A percentile compares a stretch with the other conserved stretches of the same genome.
phyloP scores from a whole-genome alignment of 1,139 yeast genomes.

The Sugiyamaella neomexicana region DNA sequence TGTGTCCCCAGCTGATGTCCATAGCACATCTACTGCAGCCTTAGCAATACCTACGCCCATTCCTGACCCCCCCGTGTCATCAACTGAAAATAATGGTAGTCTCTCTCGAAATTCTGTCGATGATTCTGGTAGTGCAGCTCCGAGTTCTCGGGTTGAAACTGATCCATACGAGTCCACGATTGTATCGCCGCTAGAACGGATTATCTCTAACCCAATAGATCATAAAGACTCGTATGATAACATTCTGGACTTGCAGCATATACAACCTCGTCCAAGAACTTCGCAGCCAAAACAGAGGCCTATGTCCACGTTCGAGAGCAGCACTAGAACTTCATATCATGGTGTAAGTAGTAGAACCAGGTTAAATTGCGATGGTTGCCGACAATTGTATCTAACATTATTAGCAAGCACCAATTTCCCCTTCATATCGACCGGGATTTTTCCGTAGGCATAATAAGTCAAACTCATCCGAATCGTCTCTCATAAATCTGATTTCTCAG shows the following conservation, averaged over 20 bases:
- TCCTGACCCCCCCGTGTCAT: background rate
- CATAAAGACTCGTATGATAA: slow-evolving; percentile 8
- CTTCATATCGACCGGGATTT: slow-evolving; percentile 47
- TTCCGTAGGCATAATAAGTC: slow-evolving; percentile 61
- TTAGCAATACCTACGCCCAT: background rate
- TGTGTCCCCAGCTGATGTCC: background rate
- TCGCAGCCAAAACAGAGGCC: slow-evolving; percentile 19
- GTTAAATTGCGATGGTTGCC: background rate
- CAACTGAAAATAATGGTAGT: background rate
- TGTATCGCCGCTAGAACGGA: slow-evolving; percentile 13
- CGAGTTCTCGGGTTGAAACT: background rate
- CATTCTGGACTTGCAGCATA: slow-evolving; percentile 6
- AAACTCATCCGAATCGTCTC: slow-evolving; percentile 53
- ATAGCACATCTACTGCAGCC: background rate
- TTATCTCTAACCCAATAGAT: slow-evolving; percentile 12
- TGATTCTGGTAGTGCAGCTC: background rate
- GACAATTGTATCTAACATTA: background rate
- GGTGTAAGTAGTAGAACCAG: slow-evolving; percentile 17
- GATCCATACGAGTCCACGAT: background rate
- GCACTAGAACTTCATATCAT: slow-evolving; percentile 19
- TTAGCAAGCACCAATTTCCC: slow-evolving; percentile 44
- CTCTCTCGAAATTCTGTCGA: slow-evolving; percentile 8
- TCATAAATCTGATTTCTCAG: background rate
- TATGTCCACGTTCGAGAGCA: slow-evolving; percentile 23
- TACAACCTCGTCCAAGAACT: slow-evolving; percentile 16